phyloP scores from a whole-genome alignment of 306 rosid species.

The Astragalus glycyphyllos region DNA sequence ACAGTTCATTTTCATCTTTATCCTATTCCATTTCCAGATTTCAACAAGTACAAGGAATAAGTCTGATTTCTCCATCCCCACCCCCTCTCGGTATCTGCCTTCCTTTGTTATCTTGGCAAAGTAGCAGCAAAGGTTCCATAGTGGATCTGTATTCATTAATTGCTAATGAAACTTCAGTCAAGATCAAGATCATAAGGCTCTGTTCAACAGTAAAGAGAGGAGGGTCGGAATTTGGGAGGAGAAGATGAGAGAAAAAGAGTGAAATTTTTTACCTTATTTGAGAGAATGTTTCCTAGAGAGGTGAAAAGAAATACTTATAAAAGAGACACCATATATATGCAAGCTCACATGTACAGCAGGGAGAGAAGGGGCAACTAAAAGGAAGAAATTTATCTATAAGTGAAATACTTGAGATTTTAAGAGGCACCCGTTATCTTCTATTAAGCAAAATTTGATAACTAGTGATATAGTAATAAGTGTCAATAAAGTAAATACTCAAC shows the following conservation, averaged over 20 bases:
- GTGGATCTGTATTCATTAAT: background rate
- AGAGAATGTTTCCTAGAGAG: too few relatives aligned
- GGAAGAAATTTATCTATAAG: conserved; percentile 14
- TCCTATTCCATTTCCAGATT: too few relatives aligned
- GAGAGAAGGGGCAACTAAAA: too few relatives aligned
- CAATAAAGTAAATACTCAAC: conserved; percentile 23
- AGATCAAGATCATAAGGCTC: background rate
- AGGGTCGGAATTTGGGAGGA: too few relatives aligned
- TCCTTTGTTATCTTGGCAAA: conserved; percentile 1
- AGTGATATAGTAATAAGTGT: conserved; percentile 53
- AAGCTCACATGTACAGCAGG: too few relatives aligned
- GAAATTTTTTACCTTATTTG: too few relatives aligned
- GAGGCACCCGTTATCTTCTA: conserved; percentile 64
- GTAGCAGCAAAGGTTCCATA: background rate
- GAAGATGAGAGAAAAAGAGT: too few relatives aligned
- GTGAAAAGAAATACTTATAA: too few relatives aligned
- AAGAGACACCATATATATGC: too few relatives aligned
- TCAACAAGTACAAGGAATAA: background rate
- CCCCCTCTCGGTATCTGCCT: background rate
- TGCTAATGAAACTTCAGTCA: background rate
- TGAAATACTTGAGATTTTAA: conserved; percentile 2
- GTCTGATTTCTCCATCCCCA: background rate
- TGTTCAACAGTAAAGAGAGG: too few relatives aligned
- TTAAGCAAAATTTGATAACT: conserved; percentile 76
- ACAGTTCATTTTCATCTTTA: background rate